Conservation (phyloP, 2,329 filamentous ascomycete species). For the Botrytis tulipae region DNA sequence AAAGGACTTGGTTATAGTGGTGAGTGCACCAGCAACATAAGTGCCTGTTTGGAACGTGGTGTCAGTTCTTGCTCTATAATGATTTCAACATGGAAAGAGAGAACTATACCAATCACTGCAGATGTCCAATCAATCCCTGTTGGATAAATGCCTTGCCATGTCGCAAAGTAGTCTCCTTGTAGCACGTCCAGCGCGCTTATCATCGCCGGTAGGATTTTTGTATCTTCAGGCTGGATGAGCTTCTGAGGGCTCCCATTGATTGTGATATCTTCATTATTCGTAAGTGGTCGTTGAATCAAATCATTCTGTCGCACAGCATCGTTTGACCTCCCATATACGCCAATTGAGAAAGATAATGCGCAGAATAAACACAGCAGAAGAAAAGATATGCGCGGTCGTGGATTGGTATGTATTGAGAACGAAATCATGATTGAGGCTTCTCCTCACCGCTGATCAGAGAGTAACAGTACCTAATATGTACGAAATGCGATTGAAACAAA, state of each 20-base stretch:
- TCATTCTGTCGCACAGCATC: slow-evolving; percentile 9
- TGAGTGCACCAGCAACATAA: slow-evolving; percentile 70
- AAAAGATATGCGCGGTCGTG: slow-evolving; percentile 4
- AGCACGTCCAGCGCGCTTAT: slow-evolving; percentile 68
- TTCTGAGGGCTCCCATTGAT: slow-evolving; percentile 11
- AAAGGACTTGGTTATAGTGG: slow-evolving; percentile 65
- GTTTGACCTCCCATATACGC: slow-evolving; percentile 1
- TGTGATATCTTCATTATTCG: slow-evolving; percentile 3
- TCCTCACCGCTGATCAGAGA: neutral
- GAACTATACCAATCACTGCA: slow-evolving; percentile 58
- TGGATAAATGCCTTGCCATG: slow-evolving; percentile 80
- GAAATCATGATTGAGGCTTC: slow-evolving; percentile 3
- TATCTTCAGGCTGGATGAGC: neutral
- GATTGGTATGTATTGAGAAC: neutral
- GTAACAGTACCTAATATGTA: neutral
- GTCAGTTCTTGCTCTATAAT: neutral
- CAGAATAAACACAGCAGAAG: slow-evolving; percentile 11
- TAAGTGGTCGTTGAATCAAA: slow-evolving; percentile 14
- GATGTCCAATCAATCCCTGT: slow-evolving; percentile 89
- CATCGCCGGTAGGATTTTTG: slow-evolving; percentile 30
- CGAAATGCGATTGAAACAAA: neutral
- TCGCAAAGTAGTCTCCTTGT: slow-evolving; percentile 74
- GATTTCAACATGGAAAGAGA: neutral
- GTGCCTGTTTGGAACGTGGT: slow-evolving; percentile 51
- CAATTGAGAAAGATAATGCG: slow-evolving; percentile 7